Percentiles rank a stretch among this genome's conserved stretches.
These are phyloP conservation scores for Citrus glauca DNA, from an alignment of 345 rosid genomes.

Conservation along the genomic window DNA sequence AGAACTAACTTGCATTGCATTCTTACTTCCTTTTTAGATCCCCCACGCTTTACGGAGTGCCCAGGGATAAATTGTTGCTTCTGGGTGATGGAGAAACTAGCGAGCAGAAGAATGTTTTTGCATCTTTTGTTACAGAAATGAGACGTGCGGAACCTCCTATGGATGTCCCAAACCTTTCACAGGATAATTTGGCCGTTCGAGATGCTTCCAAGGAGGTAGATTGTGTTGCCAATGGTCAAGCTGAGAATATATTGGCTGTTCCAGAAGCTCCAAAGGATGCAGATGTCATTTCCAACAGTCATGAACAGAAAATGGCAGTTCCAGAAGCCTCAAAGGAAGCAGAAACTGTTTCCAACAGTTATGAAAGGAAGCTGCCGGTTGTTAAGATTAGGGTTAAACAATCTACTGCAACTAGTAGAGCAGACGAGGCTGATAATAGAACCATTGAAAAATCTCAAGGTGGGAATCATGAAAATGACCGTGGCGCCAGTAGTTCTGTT, in stretches of 20 bases:
- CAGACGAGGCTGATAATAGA: slow-evolving; percentile 63
- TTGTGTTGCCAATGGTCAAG: slow-evolving; percentile 6
- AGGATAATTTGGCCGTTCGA: slow-evolving; percentile 30
- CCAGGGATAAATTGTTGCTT: slow-evolving; percentile 56
- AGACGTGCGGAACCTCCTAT: slow-evolving; percentile 40
- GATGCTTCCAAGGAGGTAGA: slow-evolving; percentile 32
- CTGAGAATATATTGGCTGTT: slow-evolving; percentile 7
- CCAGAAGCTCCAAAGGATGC: slow-evolving; percentile 21
- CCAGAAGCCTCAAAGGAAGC: slow-evolving; percentile 40
- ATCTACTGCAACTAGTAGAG: slow-evolving; percentile 67
- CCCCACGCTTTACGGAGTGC: slow-evolving; percentile 83
- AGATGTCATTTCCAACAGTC: slow-evolving; percentile 16
- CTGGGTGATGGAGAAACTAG: slow-evolving; percentile 55
- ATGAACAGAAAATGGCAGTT: slow-evolving; percentile 7
- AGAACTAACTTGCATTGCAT: background rate
- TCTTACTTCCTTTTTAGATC: slow-evolving; percentile 46
- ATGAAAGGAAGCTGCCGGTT: slow-evolving; percentile 52
- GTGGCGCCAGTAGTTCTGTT: slow-evolving; percentile 68
- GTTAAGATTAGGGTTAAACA: slow-evolving; percentile 70
- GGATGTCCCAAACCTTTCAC: slow-evolving; percentile 27
- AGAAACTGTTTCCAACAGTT: slow-evolving; percentile 51
- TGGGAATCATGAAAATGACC: slow-evolving; percentile 46
- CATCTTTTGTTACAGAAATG: slow-evolving; percentile 39
- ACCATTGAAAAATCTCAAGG: slow-evolving; percentile 68
- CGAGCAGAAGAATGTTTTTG: slow-evolving; percentile 53